Base-by-base conservation (phyloP, 306 rosid genomes). In the Casuarina glauca region DNA sequence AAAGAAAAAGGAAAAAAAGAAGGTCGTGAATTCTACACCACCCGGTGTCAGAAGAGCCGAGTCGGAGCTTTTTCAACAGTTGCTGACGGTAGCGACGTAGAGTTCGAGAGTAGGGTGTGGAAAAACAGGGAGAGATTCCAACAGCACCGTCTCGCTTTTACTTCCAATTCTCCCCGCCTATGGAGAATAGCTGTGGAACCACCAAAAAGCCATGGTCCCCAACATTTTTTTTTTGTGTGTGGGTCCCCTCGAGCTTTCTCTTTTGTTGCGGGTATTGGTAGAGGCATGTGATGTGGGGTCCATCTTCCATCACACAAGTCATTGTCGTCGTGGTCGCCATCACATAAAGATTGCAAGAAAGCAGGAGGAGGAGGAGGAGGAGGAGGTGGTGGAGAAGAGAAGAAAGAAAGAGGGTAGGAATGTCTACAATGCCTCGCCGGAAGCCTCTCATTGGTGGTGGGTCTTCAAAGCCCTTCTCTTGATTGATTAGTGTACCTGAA, bases 211-310 rank as follows among this genome's bases (percentile, higher is more conserved):
- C 46, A 45, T 54, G 76, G 79, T 55, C 39, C 74, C 86, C 70
- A 5, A 16, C 44, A 50, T 60, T 32, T 4, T 36, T 26, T 7
- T 46, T 46, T 46, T 8, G 8, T 46, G 0, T 15, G 83, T 67
- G 86, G 92, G 90, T 41, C 87, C 89, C 66, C 0, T 1, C 3
- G 10, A n/a, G 42, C 50, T 67, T 15, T 5, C 55, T 19, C 70
- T 57, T 66, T 78, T 82, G 84, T 78, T 73, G 74, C 43, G 78
- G 55, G 74, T 54, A 82, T 70, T 80, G 82, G 86, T 63, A 72
- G 82, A 84, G 79, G 70, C 97, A 91, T 86, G 97, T 89, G 94
- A 85, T 11, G 82, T 79, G 86, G 90, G 87, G 13, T 89, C 87
- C 81, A 0, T 17, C 12, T 2, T 79, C 78, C 84, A 69, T 76